Conservation (phyloP, 2,329 filamentous ascomycete genomes). For the Rhytidhysteron rufulum region DNA sequence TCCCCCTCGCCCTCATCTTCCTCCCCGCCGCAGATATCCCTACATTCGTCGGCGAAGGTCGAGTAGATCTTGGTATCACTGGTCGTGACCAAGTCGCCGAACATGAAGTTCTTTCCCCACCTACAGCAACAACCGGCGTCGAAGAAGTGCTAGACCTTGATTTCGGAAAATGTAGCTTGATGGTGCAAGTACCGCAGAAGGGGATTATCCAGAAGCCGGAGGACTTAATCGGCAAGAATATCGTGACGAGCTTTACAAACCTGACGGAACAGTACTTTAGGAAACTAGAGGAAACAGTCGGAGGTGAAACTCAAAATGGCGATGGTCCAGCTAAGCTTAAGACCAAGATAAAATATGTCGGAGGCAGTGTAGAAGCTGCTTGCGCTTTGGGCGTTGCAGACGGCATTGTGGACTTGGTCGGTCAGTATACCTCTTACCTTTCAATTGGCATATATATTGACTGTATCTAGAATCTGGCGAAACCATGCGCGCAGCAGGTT, state of each 20-base stretch:
- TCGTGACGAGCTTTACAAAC: slow-evolving; percentile 92
- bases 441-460: slow-evolving; percentile 9
- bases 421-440: slow-evolving; percentile 50
- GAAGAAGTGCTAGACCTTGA: slow-evolving; percentile 86
- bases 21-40: slow-evolving; percentile 96
- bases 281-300: slow-evolving; percentile 59
- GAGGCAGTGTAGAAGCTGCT: slow-evolving; percentile 94
- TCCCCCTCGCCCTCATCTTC: slow-evolving; percentile 92
- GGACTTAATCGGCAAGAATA: slow-evolving; percentile 85
- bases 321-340: slow-evolving; percentile 49
- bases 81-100: slow-evolving; percentile 90
- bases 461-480: slow-evolving; percentile 81
- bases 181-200: slow-evolving; percentile 94
- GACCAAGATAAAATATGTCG: slow-evolving; percentile 90
- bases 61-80: slow-evolving; percentile 91
- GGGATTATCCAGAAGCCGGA: slow-evolving; percentile 65
- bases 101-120: slow-evolving; percentile 65
- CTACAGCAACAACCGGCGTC: slow-evolving; percentile 51
- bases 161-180: slow-evolving; percentile 87
- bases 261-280: slow-evolving; percentile 82
- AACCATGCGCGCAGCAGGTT: slow-evolving; percentile 93
- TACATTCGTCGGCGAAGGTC: slow-evolving; percentile 92
- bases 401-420: slow-evolving; percentile 95
- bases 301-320: slow-evolving; percentile 27
- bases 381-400: slow-evolving; percentile 94